Percentiles rank a stretch among this genome's conserved stretches.
Evolutionary conservation across 306 rosid genomes (phyloP).

Genomic region (Senna tora): DNA sequence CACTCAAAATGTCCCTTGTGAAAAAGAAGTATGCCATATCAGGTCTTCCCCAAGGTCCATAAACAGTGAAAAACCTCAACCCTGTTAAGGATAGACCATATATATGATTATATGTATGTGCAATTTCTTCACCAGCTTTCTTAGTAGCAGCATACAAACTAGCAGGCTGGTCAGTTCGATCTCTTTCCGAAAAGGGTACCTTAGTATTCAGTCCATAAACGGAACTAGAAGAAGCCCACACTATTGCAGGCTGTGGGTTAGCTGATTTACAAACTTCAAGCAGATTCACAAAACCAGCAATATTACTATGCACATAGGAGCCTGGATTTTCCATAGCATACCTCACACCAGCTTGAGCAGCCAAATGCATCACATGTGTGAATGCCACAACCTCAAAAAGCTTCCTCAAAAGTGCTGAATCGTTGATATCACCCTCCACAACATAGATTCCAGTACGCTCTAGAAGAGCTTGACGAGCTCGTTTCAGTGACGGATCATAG

Average conservation of each 20-base stretch:
- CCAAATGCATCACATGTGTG: slow-evolving; percentile 97
- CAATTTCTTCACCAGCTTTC: slow-evolving; percentile 99
- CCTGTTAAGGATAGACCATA: slow-evolving; percentile 94
- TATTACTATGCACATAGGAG: slow-evolving; percentile 93
- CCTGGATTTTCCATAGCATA: slow-evolving; percentile 97
- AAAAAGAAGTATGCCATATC: slow-evolving; percentile 98
- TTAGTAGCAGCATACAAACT: slow-evolving; percentile 94
- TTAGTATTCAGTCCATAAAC: slow-evolving; percentile 94
- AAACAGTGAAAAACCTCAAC: slow-evolving; percentile 88
- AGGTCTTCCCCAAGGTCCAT: slow-evolving; percentile 99
- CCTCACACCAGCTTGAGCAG: slow-evolving; percentile 99
- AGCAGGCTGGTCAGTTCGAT: slow-evolving; percentile 93
- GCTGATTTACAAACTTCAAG: slow-evolving; percentile 84
- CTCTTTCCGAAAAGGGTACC: slow-evolving; percentile 90
- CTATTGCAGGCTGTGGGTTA: slow-evolving; percentile 94
- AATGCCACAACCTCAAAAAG: slow-evolving; percentile 91
- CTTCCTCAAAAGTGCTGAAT: slow-evolving; percentile 66
- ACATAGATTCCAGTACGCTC: slow-evolving; percentile 87
- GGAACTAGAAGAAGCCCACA: slow-evolving; percentile 96
- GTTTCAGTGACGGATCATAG: slow-evolving; percentile 82
- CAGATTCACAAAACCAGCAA: slow-evolving; percentile 90
- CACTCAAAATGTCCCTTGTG: slow-evolving; percentile 84
- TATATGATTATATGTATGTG: slow-evolving; percentile 91
- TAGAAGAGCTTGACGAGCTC: slow-evolving; percentile 76
- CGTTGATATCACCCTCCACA: slow-evolving; percentile 94